Conservation (phyloP, 108 stramenopile species). For the Phaeodactylum tricornutum region DNA sequence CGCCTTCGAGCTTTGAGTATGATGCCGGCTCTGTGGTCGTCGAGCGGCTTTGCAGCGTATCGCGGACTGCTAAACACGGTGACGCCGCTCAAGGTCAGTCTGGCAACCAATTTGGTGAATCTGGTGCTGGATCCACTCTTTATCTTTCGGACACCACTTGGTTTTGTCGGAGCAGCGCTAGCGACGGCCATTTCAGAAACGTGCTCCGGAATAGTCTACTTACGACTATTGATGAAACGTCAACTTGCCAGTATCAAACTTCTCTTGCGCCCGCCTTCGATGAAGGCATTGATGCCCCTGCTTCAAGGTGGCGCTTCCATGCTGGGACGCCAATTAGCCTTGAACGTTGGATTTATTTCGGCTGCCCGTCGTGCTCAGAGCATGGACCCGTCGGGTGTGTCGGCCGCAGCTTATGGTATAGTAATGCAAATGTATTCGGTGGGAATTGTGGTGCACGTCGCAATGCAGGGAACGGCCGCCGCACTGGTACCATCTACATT, state of each 20-base stretch:
- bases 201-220: conserved; percentile 43
- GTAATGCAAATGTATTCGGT: conserved; percentile 68
- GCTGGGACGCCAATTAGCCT: conserved; percentile 48
- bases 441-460: conserved; percentile 59
- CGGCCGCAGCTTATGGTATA: conserved; percentile 77
- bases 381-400: conserved; percentile 66
- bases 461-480: conserved; percentile 58
- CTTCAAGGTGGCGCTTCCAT: conserved; percentile 62
- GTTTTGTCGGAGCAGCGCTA: conserved; percentile 66
- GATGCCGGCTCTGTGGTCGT: conserved; percentile 58
- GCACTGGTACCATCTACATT: conserved; percentile 48
- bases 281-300: conserved; percentile 33
- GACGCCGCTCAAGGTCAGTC: conserved; percentile 72
- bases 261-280: conserved; percentile 40
- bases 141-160: conserved; percentile 31
- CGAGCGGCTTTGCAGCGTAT: conserved; percentile 73
- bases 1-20: conserved; percentile 57
- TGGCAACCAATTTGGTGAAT: conserved; percentile 62
- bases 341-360: conserved; percentile 59
- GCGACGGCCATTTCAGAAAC: conserved; percentile 61
- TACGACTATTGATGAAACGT: conserved; percentile 35
- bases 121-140: conserved; percentile 64
- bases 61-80: conserved; percentile 67
- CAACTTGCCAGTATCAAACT: conserved; percentile 28
- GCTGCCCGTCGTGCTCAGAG: conserved; percentile 60